A percentile compares a stretch with the other conserved stretches of the same genome.
These are phyloP conservation scores for Phytomonas francai DNA, from an alignment of 208 protist species.

Conservation along the genomic window DNA sequence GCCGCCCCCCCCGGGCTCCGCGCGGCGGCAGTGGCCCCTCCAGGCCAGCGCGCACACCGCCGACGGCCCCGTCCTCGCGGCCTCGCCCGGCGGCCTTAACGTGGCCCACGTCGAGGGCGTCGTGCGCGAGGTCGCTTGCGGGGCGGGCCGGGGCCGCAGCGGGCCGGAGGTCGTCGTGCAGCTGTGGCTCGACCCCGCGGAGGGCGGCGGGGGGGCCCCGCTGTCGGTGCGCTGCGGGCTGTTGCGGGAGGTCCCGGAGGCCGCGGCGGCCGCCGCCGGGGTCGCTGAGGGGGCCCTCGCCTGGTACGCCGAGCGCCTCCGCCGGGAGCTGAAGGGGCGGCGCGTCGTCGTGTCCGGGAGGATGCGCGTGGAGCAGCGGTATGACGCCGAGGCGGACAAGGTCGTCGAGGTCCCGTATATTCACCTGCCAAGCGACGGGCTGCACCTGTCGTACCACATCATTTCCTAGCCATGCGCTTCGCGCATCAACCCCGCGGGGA, in stretches of 20 bases:
- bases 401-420: conserved; percentile 39
- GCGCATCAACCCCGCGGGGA: no score
- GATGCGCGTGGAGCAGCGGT: conserved; percentile 42
- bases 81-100: conserved; percentile 15
- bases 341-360: conserved; percentile 40
- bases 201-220: not conserved
- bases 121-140: conserved; percentile 31
- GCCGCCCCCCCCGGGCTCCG: conserved; percentile 14
- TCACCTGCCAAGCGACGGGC: conserved; percentile 23
- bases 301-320: not conserved
- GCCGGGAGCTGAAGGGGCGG: conserved; percentile 12
- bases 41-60: conserved; percentile 19
- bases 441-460: not conserved
- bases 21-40: conserved; percentile 24
- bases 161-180: conserved; percentile 19
- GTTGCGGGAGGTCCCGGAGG: conserved; percentile 13
- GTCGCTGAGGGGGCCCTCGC: not conserved
- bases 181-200: conserved; percentile 27
- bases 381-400: conserved; percentile 25
- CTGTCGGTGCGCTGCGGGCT: conserved; percentile 36
- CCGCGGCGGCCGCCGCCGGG: not conserved
- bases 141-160: conserved; percentile 15
- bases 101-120: conserved; percentile 44
- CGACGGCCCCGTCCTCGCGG: conserved; percentile 2
- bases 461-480: not conserved